These are phyloP conservation scores for Cladosporium sp. DNA, from an alignment of 2,329 filamentous ascomycete genomes.

Conservation along the genomic window DNA sequence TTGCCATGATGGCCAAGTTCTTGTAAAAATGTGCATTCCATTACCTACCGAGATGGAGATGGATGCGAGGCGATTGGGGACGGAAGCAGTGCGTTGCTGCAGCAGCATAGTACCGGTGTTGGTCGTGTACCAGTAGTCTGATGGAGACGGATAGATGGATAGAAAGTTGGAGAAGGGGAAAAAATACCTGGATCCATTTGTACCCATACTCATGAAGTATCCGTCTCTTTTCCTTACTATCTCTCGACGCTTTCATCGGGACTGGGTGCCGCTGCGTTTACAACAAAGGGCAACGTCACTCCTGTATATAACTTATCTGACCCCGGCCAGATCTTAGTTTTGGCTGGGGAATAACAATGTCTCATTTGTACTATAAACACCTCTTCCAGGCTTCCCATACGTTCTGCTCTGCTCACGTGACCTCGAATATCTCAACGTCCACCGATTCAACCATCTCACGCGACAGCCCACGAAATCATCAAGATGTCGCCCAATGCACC, in stretches of 20 bases:
- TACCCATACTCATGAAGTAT: not conserved
- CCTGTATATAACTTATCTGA: conserved; percentile 12
- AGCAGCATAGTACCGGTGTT: conserved; percentile 12
- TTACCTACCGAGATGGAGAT: conserved; percentile 14
- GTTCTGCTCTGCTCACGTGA: not conserved
- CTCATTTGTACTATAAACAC: conserved; percentile 10
- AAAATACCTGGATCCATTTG: conserved; percentile 3
- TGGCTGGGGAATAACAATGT: conserved; percentile 1
- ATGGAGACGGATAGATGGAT: conserved; percentile 13
- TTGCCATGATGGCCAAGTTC: conserved; percentile 84
- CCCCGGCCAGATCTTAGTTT: not conserved
- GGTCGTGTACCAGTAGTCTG: conserved; percentile 13
- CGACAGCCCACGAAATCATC: too few relatives aligned
- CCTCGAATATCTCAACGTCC: not conserved
- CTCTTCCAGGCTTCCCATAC: not conserved
- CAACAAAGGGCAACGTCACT: not conserved
- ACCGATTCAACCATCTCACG: too few relatives aligned
- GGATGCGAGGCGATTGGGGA: conserved; percentile 4
- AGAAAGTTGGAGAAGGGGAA: not conserved
- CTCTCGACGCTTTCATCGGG: too few relatives aligned
- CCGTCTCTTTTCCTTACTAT: not conserved
- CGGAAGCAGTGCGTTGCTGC: conserved; percentile 9
- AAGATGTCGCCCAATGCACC: too few relatives aligned
- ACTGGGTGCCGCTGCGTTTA: too few relatives aligned
- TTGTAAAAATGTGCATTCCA: conserved; percentile 27